Percentiles rank a stretch among this genome's conserved stretches.
phyloP scores from a whole-genome alignment of 352 stramenopile genomes.

The Globisporangium alternatum region DNA sequence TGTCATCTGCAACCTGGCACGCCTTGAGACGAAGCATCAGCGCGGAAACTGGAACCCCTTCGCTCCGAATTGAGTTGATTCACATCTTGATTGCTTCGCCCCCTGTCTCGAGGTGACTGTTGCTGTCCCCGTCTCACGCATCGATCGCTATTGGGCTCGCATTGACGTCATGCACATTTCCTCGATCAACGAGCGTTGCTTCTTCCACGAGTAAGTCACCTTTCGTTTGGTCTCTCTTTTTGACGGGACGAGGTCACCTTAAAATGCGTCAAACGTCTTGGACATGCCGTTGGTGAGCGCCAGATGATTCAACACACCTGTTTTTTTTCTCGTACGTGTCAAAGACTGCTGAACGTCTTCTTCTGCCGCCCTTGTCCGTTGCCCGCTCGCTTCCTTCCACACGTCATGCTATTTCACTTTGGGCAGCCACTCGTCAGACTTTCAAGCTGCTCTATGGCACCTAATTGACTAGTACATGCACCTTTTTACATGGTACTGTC shows the following conservation, averaged over 20 bases:
- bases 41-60: neutral
- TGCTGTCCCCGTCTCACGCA: neutral
- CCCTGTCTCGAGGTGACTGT: neutral
- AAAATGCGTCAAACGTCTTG: neutral
- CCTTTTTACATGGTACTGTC: too few relatives aligned
- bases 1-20: neutral
- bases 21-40: neutral
- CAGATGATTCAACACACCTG: neutral
- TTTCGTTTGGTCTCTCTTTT: neutral
- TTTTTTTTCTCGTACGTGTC: neutral
- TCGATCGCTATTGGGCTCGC: neutral
- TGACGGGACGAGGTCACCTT: neutral
- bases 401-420: neutral
- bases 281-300: neutral
- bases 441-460: too few relatives aligned
- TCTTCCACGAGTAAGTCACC: neutral
- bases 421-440: too few relatives aligned
- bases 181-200: neutral
- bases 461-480: too few relatives aligned
- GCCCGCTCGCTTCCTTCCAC: neutral
- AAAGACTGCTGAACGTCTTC: slow-evolving; percentile 1
- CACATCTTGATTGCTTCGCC: neutral
- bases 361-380: neutral
- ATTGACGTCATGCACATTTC: neutral
- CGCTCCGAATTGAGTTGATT: neutral